Evolutionary conservation across 2,329 filamentous ascomycete genomes (phyloP).

Genomic region (Remersonia thermophila): DNA sequence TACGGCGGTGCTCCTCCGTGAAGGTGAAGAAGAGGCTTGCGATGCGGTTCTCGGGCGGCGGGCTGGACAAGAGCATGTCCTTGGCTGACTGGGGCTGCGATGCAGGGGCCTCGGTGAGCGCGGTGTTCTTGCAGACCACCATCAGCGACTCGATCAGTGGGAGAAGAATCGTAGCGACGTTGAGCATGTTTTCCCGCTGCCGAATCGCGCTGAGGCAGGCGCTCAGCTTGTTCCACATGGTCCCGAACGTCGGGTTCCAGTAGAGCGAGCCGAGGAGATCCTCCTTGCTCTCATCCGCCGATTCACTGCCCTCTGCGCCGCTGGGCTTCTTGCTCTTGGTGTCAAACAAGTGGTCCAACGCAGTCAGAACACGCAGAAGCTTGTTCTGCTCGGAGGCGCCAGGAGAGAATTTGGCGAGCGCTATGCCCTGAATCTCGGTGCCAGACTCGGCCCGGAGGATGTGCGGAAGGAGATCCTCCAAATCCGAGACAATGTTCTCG

Average conservation of each 20-base stretch:
- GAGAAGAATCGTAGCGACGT: constrained; percentile 88
- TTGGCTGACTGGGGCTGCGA: constrained; percentile 38
- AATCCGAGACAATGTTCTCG: constrained; percentile 70
- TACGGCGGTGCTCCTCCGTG: constrained; percentile 93
- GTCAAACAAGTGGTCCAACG: constrained; percentile 90
- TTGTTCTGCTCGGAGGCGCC: constrained; percentile 95
- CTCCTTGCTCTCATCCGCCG: constrained; percentile 54
- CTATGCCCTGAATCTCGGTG: constrained; percentile 90
- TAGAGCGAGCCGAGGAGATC: constrained; percentile 81
- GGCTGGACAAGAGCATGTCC: constrained; percentile 63
- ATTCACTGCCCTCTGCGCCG: constrained; percentile 33
- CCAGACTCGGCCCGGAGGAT: constrained; percentile 78
- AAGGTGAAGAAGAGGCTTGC: constrained; percentile 93
- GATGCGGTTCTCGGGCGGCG: constrained; percentile 67
- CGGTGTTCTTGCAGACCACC: constrained; percentile 98
- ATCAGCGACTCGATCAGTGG: constrained; percentile 93
- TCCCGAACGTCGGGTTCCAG: constrained; percentile 78
- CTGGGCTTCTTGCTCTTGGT: constrained; percentile 54
- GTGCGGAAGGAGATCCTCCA: constrained; percentile 73
- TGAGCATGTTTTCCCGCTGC: constrained; percentile 87
- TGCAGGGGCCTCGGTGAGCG: constrained; percentile 52
- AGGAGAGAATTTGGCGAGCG: constrained; percentile 88
- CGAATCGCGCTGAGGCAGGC: constrained; percentile 79
- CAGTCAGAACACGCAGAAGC: constrained; percentile 79
- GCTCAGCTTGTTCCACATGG: constrained; percentile 86